Percentiles rank a stretch among this genome's conserved stretches.
These are phyloP conservation scores for Zarea fungicola DNA, from an alignment of 2,329 filamentous ascomycete species.

Conservation along the genomic window DNA sequence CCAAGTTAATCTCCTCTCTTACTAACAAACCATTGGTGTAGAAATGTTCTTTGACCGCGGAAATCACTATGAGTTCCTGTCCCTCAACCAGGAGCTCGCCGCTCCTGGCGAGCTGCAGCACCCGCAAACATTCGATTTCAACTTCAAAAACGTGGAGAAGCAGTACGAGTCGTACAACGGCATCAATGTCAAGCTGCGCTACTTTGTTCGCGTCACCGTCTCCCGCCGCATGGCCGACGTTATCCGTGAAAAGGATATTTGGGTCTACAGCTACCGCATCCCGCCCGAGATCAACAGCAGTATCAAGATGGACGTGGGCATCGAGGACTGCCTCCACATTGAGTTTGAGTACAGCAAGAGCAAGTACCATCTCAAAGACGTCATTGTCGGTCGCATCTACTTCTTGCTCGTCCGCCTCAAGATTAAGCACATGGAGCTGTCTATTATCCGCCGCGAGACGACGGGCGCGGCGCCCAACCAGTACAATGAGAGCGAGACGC, in stretches of 20 bases:
- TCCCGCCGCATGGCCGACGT: slow-evolving; percentile 96
- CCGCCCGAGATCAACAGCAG: slow-evolving; percentile 96
- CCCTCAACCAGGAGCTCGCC: slow-evolving; percentile 91
- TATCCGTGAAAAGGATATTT: slow-evolving; percentile 97
- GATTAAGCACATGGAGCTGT: slow-evolving; percentile 99
- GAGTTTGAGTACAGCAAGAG: slow-evolving; percentile 99
- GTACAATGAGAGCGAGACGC: slow-evolving; percentile 98
- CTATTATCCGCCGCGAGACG: slow-evolving; percentile 93
- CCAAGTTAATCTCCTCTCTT: no score
- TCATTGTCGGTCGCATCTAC: slow-evolving; percentile 97
- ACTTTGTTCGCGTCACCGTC: slow-evolving; percentile 96
- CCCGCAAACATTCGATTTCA: slow-evolving; percentile 97
- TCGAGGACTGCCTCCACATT: slow-evolving; percentile 98
- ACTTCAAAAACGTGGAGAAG: slow-evolving; percentile 99
- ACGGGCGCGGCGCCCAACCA: slow-evolving; percentile 96
- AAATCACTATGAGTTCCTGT: slow-evolving; percentile 99
- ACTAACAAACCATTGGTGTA: no score
- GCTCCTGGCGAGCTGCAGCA: slow-evolving; percentile 97
- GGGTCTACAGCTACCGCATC: slow-evolving; percentile 98
- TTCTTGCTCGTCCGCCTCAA: slow-evolving; percentile 94
- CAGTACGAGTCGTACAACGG: slow-evolving; percentile 99
- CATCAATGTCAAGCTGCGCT: slow-evolving; percentile 98
- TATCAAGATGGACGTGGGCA: slow-evolving; percentile 99
- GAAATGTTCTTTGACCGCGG: slow-evolving; percentile 99
- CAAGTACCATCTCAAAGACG: slow-evolving; percentile 98